These are phyloP conservation scores for Heliamphora pulchella DNA, from an alignment of 179 eudicot genomes.

Conservation along the genomic window DNA sequence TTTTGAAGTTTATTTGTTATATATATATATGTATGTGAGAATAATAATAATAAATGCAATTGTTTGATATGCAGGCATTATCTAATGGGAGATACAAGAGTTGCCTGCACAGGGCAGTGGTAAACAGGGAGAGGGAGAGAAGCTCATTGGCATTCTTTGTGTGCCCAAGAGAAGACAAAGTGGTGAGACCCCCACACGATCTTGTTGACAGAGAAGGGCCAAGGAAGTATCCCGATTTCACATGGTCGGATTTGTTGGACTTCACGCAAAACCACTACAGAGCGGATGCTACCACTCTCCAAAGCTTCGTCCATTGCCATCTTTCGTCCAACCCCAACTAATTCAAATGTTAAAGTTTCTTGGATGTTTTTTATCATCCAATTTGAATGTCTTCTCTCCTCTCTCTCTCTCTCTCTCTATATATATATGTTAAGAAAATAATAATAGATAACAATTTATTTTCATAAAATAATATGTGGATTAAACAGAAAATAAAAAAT, in stretches of 20 bases:
- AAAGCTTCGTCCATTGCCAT: constrained; percentile 24
- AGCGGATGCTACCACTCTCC: constrained; percentile 36
- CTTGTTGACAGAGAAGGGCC: constrained; percentile 24
- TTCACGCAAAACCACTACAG: constrained; percentile 50
- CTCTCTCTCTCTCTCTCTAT: too few species aligned
- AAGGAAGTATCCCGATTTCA: constrained; percentile 50
- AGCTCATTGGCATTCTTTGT: constrained; percentile 45
- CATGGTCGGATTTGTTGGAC: constrained; percentile 33
- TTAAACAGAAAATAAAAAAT: too few species aligned
- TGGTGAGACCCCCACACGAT: constrained; percentile 37
- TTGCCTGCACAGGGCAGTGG: constrained; percentile 57
- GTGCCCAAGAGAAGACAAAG: constrained; percentile 39
- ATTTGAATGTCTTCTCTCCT: neutral
- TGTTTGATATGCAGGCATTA: constrained; percentile 32
- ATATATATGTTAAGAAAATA: too few species aligned
- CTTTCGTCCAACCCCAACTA: constrained; percentile 11
- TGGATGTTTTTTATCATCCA: neutral
- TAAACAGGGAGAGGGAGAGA: constrained; percentile 37
- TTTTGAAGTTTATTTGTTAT: too few species aligned
- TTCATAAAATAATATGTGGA: too few species aligned
- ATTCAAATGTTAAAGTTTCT: neutral
- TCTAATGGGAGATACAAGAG: constrained; percentile 58
- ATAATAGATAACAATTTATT: too few species aligned
- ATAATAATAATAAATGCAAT: neutral
- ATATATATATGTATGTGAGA: too few species aligned